phyloP scores from a whole-genome alignment of 805 yeast genomes.

The Saccharomycopsis fermentans region DNA sequence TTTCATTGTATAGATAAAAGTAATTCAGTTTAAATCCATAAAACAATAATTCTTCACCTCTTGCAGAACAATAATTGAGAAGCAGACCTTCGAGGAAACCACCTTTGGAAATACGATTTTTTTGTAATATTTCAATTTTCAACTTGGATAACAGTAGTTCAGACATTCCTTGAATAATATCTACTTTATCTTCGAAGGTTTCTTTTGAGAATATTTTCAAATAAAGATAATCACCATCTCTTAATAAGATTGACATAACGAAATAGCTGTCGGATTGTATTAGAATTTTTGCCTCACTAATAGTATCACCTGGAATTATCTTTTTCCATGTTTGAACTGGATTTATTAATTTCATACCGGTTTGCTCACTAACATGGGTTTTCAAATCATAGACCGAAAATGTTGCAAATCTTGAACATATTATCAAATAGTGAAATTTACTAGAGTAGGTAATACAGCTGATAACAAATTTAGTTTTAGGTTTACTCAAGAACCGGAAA shows the following conservation, averaged over 20 bases:
- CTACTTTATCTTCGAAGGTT: neutral
- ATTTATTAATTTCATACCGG: slow-evolving; percentile 8
- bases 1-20: slow-evolving; percentile 77
- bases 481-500: slow-evolving; percentile 20
- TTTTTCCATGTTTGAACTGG: slow-evolving; percentile 33
- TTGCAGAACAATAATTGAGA: slow-evolving; percentile 17
- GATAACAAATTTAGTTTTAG: slow-evolving; percentile 34
- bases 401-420: slow-evolving; percentile 69
- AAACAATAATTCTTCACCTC: slow-evolving; percentile 39
- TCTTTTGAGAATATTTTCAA: slow-evolving; percentile 22
- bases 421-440: slow-evolving; percentile 31
- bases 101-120: slow-evolving; percentile 56
- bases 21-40: slow-evolving; percentile 77
- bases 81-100: slow-evolving; percentile 71
- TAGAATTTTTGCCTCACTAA: slow-evolving; percentile 36
- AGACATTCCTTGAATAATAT: slow-evolving; percentile 2
- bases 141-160: slow-evolving; percentile 5
- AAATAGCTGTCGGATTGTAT: slow-evolving; percentile 16
- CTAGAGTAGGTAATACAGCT: slow-evolving; percentile 44
- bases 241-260: slow-evolving; percentile 34
- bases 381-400: slow-evolving; percentile 43
- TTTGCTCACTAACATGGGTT: slow-evolving; percentile 20
- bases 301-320: slow-evolving; percentile 56
- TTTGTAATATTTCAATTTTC: slow-evolving; percentile 30
- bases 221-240: slow-evolving; percentile 49